Evolutionary conservation across 768 basidiomycete genomes (phyloP).

Genomic region (Scleroderma citrinum): DNA sequence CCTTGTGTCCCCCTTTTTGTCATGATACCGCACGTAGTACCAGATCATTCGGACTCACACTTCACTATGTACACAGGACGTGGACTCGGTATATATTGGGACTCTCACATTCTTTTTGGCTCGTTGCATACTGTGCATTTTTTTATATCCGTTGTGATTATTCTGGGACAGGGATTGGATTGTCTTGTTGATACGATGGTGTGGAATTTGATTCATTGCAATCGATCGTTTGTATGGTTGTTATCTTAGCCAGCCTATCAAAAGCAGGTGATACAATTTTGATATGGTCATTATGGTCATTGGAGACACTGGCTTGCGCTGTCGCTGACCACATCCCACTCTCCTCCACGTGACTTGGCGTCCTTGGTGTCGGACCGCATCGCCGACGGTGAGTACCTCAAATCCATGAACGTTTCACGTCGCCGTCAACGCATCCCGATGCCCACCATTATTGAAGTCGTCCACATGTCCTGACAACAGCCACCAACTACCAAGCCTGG

Average conservation of each 20-base stretch:
- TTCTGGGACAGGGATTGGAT: neutral
- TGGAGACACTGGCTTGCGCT: neutral
- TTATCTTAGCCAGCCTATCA: neutral
- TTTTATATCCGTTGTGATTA: neutral
- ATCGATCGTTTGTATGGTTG: neutral
- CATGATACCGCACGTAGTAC: conserved; percentile 2
- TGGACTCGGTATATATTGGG: conserved; percentile 17
- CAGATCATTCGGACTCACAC: conserved; percentile 10
- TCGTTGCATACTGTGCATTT: conserved; percentile 2
- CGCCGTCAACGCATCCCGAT: neutral
- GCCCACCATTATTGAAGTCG: neutral
- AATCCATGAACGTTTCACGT: neutral
- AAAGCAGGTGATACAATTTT: neutral
- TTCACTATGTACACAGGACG: conserved; percentile 24
- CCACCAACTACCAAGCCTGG: neutral
- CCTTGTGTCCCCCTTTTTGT: neutral
- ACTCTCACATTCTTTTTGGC: conserved; percentile 16
- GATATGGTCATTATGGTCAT: neutral
- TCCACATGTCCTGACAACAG: neutral
- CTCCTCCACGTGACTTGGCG: neutral
- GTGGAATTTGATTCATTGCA: too few relatives aligned
- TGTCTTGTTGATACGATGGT: neutral
- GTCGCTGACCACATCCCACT: too few relatives aligned
- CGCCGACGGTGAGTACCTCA: neutral
- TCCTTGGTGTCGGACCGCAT: neutral